A percentile compares a stretch with the other conserved stretches of the same genome.
Evolutionary conservation across 2,329 filamentous ascomycete species (phyloP).

Genomic region (Dothideomycetes sp.): DNA sequence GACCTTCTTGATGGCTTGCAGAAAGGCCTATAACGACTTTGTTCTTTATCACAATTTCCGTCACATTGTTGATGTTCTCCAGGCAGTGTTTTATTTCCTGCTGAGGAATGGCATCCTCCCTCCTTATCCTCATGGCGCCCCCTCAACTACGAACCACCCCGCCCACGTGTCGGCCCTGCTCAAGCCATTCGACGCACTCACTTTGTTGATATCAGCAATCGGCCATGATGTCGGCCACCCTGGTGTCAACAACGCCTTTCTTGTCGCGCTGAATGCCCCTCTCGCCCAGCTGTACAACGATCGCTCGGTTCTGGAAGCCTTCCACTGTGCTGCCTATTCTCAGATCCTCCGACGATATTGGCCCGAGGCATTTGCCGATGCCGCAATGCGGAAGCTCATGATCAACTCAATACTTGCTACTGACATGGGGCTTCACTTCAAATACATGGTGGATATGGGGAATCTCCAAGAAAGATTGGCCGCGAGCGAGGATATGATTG

Average conservation of each 20-base stretch:
- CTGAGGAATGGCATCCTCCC: slow-evolving; percentile 68
- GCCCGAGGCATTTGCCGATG: slow-evolving; percentile 70
- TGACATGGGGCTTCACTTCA: slow-evolving; percentile 94
- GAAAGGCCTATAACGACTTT: slow-evolving; percentile 90
- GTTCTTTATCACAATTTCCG: slow-evolving; percentile 98
- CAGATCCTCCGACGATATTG: slow-evolving; percentile 90
- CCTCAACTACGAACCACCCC: slow-evolving; percentile 14
- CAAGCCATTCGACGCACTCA: slow-evolving; percentile 78
- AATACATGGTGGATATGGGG: slow-evolving; percentile 86
- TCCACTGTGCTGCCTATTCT: slow-evolving; percentile 93
- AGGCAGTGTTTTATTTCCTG: slow-evolving; percentile 82
- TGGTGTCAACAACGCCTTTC: slow-evolving; percentile 94
- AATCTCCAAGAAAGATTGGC: slow-evolving; percentile 68
- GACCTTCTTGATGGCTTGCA: slow-evolving; percentile 76
- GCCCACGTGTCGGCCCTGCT: slow-evolving; percentile 60
- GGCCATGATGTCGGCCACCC: slow-evolving; percentile 96
- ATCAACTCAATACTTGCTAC: slow-evolving; percentile 96
- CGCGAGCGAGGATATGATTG: slow-evolving; percentile 49
- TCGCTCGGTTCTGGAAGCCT: slow-evolving; percentile 89
- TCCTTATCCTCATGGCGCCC: slow-evolving; percentile 40
- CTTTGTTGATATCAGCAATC: slow-evolving; percentile 87
- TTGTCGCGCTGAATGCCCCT: slow-evolving; percentile 83
- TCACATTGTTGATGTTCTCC: slow-evolving; percentile 90
- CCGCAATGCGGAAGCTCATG: slow-evolving; percentile 76
- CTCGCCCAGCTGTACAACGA: slow-evolving; percentile 95